These are phyloP conservation scores for Conoideocrella luteorostrata DNA, from an alignment of 2,329 filamentous ascomycete genomes.

Conservation along the genomic window DNA sequence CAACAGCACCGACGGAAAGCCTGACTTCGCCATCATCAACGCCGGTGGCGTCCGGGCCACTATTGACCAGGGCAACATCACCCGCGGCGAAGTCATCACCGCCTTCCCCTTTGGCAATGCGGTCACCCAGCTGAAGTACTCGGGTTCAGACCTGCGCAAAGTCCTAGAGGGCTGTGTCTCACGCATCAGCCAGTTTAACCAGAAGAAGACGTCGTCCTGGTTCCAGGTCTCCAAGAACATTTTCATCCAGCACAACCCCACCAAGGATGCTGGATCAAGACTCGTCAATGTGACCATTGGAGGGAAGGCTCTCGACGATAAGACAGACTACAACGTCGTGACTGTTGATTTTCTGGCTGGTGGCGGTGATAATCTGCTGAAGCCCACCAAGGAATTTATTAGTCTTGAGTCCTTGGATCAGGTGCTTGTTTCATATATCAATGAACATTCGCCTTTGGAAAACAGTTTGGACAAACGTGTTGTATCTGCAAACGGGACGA, in stretches of 20 bases:
- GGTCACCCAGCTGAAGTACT: constrained; percentile 50
- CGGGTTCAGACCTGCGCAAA: constrained; percentile 48
- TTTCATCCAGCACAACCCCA: constrained; percentile 50
- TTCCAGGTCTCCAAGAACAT: constrained; percentile 55
- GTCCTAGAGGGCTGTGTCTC: constrained; percentile 54
- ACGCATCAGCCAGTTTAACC: constrained; percentile 47
- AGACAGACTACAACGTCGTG: constrained; percentile 46
- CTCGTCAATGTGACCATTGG: constrained; percentile 48
- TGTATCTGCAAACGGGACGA: constrained; percentile 9
- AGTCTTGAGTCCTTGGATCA: constrained; percentile 48
- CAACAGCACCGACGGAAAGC: constrained; percentile 23
- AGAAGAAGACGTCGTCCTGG: constrained; percentile 47
- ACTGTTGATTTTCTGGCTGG: constrained; percentile 58
- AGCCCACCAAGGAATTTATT: constrained; percentile 29
- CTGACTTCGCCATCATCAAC: constrained; percentile 56
- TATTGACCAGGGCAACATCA: constrained; percentile 55
- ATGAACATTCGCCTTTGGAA: constrained; percentile 40
- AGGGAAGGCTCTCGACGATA: constrained; percentile 39
- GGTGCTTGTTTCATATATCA: constrained; percentile 45
- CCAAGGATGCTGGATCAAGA: constrained; percentile 39
- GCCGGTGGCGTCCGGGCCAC: constrained; percentile 58
- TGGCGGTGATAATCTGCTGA: constrained; percentile 57
- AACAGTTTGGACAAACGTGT: constrained; percentile 39
- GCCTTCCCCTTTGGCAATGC: constrained; percentile 62
- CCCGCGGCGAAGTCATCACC: constrained; percentile 56